Conservation (phyloP, 805 yeast genomes). For the Sungouiozyma intestinalis region DNA sequence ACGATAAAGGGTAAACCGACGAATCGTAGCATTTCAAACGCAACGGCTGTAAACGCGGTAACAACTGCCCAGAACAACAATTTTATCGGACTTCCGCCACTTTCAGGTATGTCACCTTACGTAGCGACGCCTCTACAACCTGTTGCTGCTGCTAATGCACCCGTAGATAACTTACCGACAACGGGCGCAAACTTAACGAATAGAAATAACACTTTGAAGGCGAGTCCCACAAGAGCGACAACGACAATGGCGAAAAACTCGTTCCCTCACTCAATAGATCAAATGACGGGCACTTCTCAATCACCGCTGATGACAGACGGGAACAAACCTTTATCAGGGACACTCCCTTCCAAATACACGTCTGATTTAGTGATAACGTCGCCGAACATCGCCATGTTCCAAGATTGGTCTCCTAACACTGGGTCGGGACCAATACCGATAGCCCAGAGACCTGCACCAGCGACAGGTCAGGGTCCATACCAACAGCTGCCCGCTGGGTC, state of each 20-base stretch:
- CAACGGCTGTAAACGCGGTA: neutral
- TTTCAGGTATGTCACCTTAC: constrained; percentile 25
- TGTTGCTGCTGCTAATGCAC: too few relatives aligned
- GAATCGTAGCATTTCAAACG: neutral
- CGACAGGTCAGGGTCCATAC: neutral
- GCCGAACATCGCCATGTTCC: constrained; percentile 25
- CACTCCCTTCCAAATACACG: constrained; percentile 26
- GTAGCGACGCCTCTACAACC: constrained; percentile 28
- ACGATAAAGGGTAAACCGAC: neutral
- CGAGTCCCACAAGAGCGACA: constrained; percentile 3
- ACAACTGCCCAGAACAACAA: constrained; percentile 3
- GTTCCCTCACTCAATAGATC: neutral
- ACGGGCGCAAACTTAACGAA: neutral
- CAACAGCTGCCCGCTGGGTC: neutral
- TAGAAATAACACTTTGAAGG: neutral
- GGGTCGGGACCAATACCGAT: neutral
- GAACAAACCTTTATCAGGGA: constrained; percentile 20
- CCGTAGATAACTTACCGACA: too few relatives aligned
- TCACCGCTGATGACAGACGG: neutral
- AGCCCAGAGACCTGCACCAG: neutral
- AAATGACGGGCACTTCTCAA: neutral
- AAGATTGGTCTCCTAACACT: constrained; percentile 18
- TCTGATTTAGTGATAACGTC: constrained; percentile 27
- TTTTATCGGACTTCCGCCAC: constrained; percentile 19
- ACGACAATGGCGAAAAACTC: neutral